Percentiles rank a stretch among this genome's conserved stretches.
phyloP scores from a whole-genome alignment of 257 asterid genomes.

The Verbascum thapsus region DNA sequence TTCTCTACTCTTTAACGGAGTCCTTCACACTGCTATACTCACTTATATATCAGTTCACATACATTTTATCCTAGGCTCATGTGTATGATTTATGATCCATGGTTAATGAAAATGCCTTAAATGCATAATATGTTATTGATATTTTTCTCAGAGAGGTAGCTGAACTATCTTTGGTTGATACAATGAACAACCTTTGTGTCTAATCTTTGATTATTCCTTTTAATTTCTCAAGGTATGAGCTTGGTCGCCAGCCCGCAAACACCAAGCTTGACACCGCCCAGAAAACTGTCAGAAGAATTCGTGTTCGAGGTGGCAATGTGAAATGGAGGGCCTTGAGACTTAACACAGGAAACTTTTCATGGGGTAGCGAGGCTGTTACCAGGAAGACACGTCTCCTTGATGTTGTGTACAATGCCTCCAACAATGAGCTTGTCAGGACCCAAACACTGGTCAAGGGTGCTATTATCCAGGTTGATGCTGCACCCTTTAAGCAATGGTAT shows the following conservation, averaged over 20 bases:
- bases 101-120: too few relatives aligned
- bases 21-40: too few relatives aligned
- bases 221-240: constrained; percentile 39
- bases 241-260: constrained; percentile 52
- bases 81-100: too few relatives aligned
- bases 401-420: constrained; percentile 47
- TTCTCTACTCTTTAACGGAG: too few relatives aligned
- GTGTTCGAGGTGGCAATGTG: constrained; percentile 58
- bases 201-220: not conserved
- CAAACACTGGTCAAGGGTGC: constrained; percentile 52
- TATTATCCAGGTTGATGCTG: constrained; percentile 50
- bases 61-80: too few relatives aligned
- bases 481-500: constrained; percentile 54
- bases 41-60: too few relatives aligned
- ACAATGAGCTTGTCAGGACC: constrained; percentile 55
- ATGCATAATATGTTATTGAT: too few relatives aligned
- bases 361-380: constrained; percentile 55
- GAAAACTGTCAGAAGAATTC: constrained; percentile 45
- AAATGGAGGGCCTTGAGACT: constrained; percentile 56
- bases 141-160: too few relatives aligned
- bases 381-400: constrained; percentile 49
- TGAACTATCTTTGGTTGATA: too few relatives aligned
- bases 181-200: too few relatives aligned
- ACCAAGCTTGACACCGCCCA: constrained; percentile 37
- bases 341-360: constrained; percentile 51